A percentile compares a stretch with the other conserved stretches of the same genome.
Evolutionary conservation across 768 basidiomycete species (phyloP).

Genomic region (Tulasnella sp.): DNA sequence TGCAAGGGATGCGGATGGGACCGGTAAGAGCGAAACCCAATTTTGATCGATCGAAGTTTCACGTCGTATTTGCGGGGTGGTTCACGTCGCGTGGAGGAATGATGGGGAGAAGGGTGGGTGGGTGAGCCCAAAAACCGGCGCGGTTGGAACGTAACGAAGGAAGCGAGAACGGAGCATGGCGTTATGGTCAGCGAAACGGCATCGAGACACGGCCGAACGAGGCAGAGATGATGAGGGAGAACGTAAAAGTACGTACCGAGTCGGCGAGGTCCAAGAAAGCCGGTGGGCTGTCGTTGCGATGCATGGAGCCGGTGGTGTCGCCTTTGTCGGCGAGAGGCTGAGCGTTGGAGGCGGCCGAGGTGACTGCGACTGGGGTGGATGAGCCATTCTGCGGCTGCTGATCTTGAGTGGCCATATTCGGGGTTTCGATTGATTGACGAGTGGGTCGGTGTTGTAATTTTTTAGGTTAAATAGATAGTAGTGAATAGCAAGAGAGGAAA

Average conservation of each 20-base stretch:
- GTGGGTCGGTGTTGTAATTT: not conserved
- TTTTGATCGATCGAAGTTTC: not conserved
- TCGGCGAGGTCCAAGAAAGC: slow-evolving; percentile 92
- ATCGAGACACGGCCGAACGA: slow-evolving; percentile 28
- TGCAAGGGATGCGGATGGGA: not conserved
- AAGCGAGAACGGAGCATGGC: slow-evolving; percentile 31
- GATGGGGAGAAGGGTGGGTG: not conserved
- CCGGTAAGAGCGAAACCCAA: not conserved
- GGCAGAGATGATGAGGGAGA: slow-evolving; percentile 23
- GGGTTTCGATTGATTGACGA: not conserved
- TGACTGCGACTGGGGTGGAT: not conserved
- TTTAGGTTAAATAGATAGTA: slow-evolving; percentile 3
- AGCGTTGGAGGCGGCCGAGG: not conserved
- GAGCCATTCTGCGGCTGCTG: not conserved
- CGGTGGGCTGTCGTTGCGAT: slow-evolving; percentile 47
- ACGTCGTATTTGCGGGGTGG: not conserved
- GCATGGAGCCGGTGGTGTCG: not conserved
- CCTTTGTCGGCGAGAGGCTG: not conserved
- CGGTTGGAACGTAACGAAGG: slow-evolving; percentile 21
- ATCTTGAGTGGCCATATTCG: not conserved
- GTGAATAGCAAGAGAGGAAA: not conserved
- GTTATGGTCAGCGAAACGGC: slow-evolving; percentile 21
- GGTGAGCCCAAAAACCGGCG: slow-evolving; percentile 9
- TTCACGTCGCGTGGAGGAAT: slow-evolving; percentile 9
- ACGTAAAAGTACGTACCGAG: slow-evolving; percentile 55